Conservation (phyloP, 768 basidiomycete genomes). For the Tremella mesenterica region DNA sequence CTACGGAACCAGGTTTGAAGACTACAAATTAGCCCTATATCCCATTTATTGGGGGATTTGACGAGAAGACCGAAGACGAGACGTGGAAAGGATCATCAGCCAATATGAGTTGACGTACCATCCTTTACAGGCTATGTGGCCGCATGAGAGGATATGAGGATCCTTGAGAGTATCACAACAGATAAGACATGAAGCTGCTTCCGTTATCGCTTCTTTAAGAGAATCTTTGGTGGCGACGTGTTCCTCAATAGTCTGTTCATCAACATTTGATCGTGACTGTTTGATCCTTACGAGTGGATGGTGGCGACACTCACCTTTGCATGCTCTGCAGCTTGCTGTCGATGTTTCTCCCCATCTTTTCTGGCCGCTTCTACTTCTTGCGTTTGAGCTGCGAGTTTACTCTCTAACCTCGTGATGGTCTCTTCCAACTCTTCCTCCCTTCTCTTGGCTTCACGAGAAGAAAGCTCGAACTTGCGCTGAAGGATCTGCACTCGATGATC, state of each 20-base stretch:
- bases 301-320: constrained; percentile 4
- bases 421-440: constrained; percentile 8
- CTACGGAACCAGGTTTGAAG: constrained; percentile 25
- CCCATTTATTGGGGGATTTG: not conserved
- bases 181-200: constrained; percentile 27
- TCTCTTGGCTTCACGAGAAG: constrained; percentile 1
- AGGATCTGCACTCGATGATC: constrained; percentile 1
- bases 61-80: too few relatives aligned
- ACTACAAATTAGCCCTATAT: constrained; percentile 10
- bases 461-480: not conserved
- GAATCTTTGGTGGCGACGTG: constrained; percentile 8
- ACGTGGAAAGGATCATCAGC: too few relatives aligned
- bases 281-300: not conserved
- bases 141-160: constrained; percentile 25
- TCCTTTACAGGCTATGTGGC: constrained; percentile 31
- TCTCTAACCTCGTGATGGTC: constrained; percentile 4
- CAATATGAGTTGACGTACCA: constrained; percentile 38
- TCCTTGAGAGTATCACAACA: constrained; percentile 31
- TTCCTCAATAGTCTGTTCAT: constrained; percentile 12
- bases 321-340: constrained; percentile 1
- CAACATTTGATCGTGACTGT: not conserved
- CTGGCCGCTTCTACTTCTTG: not conserved
- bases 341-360: not conserved
- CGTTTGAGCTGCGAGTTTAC: constrained; percentile 5
- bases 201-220: constrained; percentile 7